Conservation (phyloP, 2,329 filamentous ascomycete genomes). For the Trichoderma simmonsii region DNA sequence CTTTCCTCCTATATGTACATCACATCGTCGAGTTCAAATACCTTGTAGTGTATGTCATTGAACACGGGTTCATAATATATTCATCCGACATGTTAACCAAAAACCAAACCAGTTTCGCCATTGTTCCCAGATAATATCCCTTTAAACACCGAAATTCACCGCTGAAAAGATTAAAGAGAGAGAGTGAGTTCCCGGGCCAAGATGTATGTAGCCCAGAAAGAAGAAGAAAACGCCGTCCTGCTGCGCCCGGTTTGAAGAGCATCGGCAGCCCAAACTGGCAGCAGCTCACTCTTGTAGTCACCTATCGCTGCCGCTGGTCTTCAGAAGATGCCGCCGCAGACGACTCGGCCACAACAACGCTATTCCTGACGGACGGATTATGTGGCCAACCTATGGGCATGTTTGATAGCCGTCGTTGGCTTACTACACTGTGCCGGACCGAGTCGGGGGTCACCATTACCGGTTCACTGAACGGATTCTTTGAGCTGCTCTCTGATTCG, state of each 20-base stretch:
- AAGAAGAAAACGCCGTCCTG: neutral
- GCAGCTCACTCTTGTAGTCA: neutral
- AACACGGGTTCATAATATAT: neutral
- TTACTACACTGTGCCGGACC: constrained; percentile 21
- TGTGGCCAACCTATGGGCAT: constrained; percentile 40
- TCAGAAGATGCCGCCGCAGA: constrained; percentile 6
- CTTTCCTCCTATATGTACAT: neutral
- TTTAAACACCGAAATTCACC: neutral
- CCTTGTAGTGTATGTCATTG: neutral
- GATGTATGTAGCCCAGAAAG: neutral
- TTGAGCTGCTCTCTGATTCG: constrained; percentile 23
- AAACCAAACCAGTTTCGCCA: neutral
- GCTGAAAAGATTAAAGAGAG: neutral
- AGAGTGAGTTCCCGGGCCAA: neutral
- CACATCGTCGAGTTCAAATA: neutral
- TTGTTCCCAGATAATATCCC: neutral
- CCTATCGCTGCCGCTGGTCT: neutral
- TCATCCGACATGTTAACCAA: neutral
- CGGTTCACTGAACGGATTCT: constrained; percentile 16
- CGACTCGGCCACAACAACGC: constrained; percentile 15
- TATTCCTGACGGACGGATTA: constrained; percentile 30
- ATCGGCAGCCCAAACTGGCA: neutral
- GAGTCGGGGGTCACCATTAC: constrained; percentile 22
- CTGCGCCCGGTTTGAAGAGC: neutral
- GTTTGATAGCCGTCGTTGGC: constrained; percentile 31